Base-by-base conservation (phyloP, 768 basidiomycete species). In the Pluteus cervinus region DNA sequence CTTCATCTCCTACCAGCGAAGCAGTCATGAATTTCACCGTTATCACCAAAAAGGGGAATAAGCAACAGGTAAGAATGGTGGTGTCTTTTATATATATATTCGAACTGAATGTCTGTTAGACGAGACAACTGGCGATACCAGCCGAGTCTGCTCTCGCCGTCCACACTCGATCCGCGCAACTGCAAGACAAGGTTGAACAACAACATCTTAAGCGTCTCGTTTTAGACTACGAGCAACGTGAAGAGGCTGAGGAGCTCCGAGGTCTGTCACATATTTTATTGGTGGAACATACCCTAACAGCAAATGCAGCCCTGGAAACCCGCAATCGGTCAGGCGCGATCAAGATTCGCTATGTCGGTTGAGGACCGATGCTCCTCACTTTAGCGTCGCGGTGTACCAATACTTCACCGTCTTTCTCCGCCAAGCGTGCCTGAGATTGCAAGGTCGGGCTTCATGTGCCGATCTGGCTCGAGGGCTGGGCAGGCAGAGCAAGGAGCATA, bases 181-280 rank as follows among this genome's bases (percentile, higher is more conserved):
- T 88, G 44, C 91, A 92, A 55, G 91, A 93, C 60, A 88, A 84
- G 61, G 90, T 88, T 5, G 96, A 99, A 55, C 94, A 98, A 49
- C 91, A 98, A 58, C 89, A 97, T 44, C 65, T 99, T 48, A 99
- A 99, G 66, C 79, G 82, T n/a, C 73, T 98, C 14, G 96, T 96
- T 3, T 73, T 94, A 36, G 76, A 90, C 55, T 92, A 90, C 45
- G 89, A 90, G 53, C 88, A 90, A 50, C 82, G 83, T 23, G 89
- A 90, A 57, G 88, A 89, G 60, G 82, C 75, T 3, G 86, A 88
- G 54, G 86, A 87, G 51, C 51, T 85, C 48, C 86, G 78, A 75
- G 84, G 86, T 82, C 37, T 28, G 45, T 39, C 22, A 25, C 20
- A 36, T 32, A 17, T 9, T 18, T 22, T 15, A 39, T 16, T 14